Evolutionary conservation across 148 eudicot species (phyloP).

Genomic region (Spergularia marina): DNA sequence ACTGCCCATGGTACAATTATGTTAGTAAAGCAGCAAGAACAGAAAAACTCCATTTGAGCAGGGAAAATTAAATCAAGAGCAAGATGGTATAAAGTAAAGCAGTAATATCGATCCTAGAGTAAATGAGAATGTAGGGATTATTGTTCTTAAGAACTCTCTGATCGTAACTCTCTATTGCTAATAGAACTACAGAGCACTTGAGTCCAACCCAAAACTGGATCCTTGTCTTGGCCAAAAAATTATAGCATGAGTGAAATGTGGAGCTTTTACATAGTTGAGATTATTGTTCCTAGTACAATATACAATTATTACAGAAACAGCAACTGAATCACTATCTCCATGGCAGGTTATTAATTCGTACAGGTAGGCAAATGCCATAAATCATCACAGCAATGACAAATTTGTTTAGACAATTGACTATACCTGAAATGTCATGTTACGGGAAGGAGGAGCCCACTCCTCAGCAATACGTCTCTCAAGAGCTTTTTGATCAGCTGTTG

Average conservation of each 20-base stretch:
- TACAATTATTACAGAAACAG: background rate
- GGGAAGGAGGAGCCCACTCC: constrained; percentile 97
- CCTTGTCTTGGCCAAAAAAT: background rate
- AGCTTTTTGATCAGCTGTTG: constrained; percentile 67
- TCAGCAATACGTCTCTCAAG: constrained; percentile 70
- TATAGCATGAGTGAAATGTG: background rate
- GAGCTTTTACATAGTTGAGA: background rate
- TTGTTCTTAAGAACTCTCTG: too few relatives aligned
- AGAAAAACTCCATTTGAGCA: background rate
- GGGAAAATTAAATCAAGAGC: background rate
- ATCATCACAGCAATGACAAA: background rate
- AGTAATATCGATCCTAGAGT: too few relatives aligned
- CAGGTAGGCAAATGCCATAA: background rate
- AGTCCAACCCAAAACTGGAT: background rate
- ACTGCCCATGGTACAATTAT: constrained; percentile 47
- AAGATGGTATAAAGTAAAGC: background rate
- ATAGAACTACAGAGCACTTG: background rate
- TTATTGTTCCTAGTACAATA: background rate
- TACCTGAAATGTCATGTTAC: constrained; percentile 97
- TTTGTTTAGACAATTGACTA: constrained; percentile 10
- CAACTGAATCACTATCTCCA: background rate
- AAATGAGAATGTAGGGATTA: too few relatives aligned
- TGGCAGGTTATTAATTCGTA: background rate
- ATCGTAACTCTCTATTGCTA: background rate
- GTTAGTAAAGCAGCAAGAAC: constrained; percentile 25